Base-by-base conservation (phyloP, 2,329 filamentous ascomycete species). In the Remersonia thermophila region DNA sequence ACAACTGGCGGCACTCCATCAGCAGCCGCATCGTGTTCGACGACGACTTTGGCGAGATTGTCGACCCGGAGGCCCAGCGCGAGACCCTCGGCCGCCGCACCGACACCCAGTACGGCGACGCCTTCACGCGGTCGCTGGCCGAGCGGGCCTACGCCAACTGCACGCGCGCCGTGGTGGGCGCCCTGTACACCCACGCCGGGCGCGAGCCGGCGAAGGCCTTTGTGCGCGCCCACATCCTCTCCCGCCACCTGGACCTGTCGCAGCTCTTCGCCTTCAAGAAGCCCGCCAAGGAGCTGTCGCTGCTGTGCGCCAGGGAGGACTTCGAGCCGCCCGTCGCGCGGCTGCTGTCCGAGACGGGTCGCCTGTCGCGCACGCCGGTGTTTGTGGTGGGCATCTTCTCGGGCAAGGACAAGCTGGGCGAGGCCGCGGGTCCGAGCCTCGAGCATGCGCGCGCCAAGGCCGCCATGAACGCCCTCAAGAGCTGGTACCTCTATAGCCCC, bases 401-500 rank as follows among this genome's bases (percentile, higher is more conserved):
- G 47, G 91, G 89, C 35, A 67, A 70, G 42, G 87, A 98, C 56
- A 89, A 91, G 69, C 68, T 98, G 29, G 91, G 89, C 38, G 89
- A 98, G 63, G 91, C 79, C n/a, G 71, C 78, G 14, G 91, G 83
- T 16, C 65, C 80, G 33, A 87, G 73, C 58, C 65, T 96, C 38
- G 69, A 85, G 47, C 73, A 85, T 51, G 89, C 83, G 23, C 75
- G 84, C 45, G 69, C 73, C 45, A 73, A 83, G 56, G 91, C 91
- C 14, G 77, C 83, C 27, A 87, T 93, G 52, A 79, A 81, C 44
- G 79, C 86, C 13, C 67, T 98, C 53, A 93, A 94, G 68, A 71
- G 80, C 5, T 98, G 91, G 91, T 98, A 98, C 60, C 67, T 98
- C 36, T 98, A 98, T 65, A 87, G 79, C 56, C 89, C 91, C 18